A percentile compares a stretch with the other conserved stretches of the same genome.
Conservation (phyloP, 1,284 basidiomycete genomes). For the Irpex sp. region DNA sequence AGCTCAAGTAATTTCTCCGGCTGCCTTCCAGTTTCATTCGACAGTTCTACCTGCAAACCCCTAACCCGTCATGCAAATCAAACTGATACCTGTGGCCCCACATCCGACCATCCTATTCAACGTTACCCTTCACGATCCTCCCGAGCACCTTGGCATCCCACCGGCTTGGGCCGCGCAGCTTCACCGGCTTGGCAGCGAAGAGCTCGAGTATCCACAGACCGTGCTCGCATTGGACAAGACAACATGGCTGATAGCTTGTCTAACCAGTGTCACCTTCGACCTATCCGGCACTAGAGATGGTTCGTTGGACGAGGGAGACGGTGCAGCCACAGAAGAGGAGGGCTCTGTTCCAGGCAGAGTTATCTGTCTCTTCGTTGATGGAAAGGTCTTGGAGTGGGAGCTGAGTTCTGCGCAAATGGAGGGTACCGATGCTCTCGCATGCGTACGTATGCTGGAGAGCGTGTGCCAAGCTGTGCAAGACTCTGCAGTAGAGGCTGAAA, state of each 20-base stretch:
- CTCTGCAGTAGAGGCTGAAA: conserved; percentile 34
- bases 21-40: neutral
- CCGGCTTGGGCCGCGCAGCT: conserved; percentile 56
- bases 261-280: conserved; percentile 61
- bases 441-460: conserved; percentile 40
- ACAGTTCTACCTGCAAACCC: neutral
- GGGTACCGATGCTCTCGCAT: conserved; percentile 24
- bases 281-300: conserved; percentile 30
- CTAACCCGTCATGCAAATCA: conserved; percentile 55
- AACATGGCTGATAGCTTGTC: conserved; percentile 50
- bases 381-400: conserved; percentile 44
- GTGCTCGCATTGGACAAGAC: conserved; percentile 55
- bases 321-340: neutral
- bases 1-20: too few species aligned
- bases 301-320: neutral
- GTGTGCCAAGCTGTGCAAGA: conserved; percentile 54
- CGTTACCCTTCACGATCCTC: conserved; percentile 54
- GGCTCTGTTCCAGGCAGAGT: conserved; percentile 21
- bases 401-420: conserved; percentile 24
- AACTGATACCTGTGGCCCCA: conserved; percentile 51
- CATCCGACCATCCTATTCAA: conserved; percentile 72
- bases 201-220: conserved; percentile 50
- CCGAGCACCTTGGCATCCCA: conserved; percentile 45
- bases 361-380: conserved; percentile 55
- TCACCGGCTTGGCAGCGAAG: conserved; percentile 42